A percentile compares a stretch with the other conserved stretches of the same genome.
Conservation (phyloP, 2,329 filamentous ascomycete species). For the Arachnomyces sp. region DNA sequence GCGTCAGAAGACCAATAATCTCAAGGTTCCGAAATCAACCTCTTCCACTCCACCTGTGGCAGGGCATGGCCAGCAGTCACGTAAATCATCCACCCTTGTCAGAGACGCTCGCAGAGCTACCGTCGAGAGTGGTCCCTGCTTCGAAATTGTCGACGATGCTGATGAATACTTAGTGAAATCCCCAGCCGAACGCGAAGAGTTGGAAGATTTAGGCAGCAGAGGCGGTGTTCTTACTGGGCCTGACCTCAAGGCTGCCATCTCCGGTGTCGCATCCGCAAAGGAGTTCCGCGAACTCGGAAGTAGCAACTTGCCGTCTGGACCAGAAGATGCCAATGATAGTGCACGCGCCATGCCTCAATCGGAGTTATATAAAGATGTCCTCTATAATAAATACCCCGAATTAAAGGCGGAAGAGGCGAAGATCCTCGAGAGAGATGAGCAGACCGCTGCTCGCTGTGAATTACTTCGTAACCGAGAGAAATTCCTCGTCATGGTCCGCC, state of each 20-base stretch:
- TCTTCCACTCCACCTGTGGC: not conserved
- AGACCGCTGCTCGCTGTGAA: constrained; percentile 29
- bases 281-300: constrained; percentile 38
- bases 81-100: constrained; percentile 1
- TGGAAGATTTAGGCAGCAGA: constrained; percentile 32
- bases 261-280: constrained; percentile 28
- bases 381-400: not conserved
- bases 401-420: constrained; percentile 31
- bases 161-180: constrained; percentile 13
- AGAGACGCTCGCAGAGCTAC: constrained; percentile 14
- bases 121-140: constrained; percentile 21
- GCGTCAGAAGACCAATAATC: constrained; percentile 24
- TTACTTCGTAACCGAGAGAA: constrained; percentile 35
- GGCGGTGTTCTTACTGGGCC: constrained; percentile 34
- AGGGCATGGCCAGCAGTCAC: not conserved
- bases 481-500: constrained; percentile 36
- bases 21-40: constrained; percentile 12
- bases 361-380: not conserved
- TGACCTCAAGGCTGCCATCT: constrained; percentile 36
- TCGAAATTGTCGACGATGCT: constrained; percentile 17
- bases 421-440: constrained; percentile 30
- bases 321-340: constrained; percentile 14
- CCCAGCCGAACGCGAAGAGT: constrained; percentile 14
- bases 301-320: constrained; percentile 27
- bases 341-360: no score